Percentiles rank a stretch among this genome's conserved stretches.
phyloP scores from a whole-genome alignment of 768 basidiomycete genomes.

The Boletus rubescentipes region DNA sequence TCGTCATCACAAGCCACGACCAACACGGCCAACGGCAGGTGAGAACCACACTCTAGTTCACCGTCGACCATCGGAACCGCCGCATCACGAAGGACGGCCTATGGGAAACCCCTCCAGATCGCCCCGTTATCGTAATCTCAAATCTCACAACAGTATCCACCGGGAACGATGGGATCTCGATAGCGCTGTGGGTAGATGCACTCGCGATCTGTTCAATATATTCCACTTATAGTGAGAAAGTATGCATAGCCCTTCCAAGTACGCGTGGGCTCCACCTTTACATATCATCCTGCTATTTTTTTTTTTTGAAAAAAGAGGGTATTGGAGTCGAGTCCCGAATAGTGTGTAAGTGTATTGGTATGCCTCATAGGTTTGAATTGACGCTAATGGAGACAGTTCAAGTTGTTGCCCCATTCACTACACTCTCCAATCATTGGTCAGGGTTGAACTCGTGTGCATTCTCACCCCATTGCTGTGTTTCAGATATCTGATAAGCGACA shows the following conservation, averaged over 20 bases:
- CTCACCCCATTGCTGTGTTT: slow-evolving; percentile 25
- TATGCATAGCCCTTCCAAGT: slow-evolving; percentile 25
- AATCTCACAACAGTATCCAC: slow-evolving; percentile 53
- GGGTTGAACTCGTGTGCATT: slow-evolving; percentile 33
- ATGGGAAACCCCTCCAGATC: slow-evolving; percentile 28
- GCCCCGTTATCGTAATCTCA: slow-evolving; percentile 42
- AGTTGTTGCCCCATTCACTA: too few species aligned
- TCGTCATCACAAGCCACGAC: slow-evolving; percentile 7
- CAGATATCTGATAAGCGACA: background rate
- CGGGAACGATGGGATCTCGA: slow-evolving; percentile 57
- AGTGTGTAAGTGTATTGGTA: too few species aligned
- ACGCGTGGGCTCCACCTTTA: slow-evolving; percentile 15
- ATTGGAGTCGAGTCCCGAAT: background rate
- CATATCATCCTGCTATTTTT: slow-evolving; percentile 26
- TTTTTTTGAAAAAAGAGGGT: background rate
- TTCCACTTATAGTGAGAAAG: background rate
- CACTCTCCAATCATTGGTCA: slow-evolving; percentile 22
- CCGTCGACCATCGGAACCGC: slow-evolving; percentile 32
- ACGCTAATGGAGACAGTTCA: slow-evolving; percentile 22
- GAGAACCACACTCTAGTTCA: slow-evolving; percentile 27
- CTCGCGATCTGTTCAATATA: background rate
- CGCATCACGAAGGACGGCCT: slow-evolving; percentile 28
- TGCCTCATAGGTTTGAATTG: slow-evolving; percentile 27
- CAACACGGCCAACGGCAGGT: slow-evolving; percentile 26
- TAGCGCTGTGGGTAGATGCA: slow-evolving; percentile 26